These are phyloP conservation scores for Phaeosphaeria sp. DNA, from an alignment of 2,329 filamentous ascomycete species.

Conservation along the genomic window DNA sequence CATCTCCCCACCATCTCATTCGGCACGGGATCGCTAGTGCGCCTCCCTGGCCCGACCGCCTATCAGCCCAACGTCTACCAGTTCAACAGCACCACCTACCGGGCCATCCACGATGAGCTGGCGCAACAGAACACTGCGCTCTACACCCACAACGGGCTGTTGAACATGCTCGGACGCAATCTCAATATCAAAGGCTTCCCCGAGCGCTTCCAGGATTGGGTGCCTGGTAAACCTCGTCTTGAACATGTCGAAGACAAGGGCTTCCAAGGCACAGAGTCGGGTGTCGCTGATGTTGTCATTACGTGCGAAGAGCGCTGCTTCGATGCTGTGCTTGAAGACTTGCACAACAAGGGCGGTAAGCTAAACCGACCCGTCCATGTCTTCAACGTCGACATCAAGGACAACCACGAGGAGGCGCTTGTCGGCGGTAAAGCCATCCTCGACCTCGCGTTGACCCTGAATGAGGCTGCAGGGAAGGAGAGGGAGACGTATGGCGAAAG, in stretches of 20 bases:
- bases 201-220: conserved; percentile 98
- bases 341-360: conserved; percentile 82
- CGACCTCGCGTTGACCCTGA: conserved; percentile 85
- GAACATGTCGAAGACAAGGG: conserved; percentile 76
- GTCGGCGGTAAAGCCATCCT: conserved; percentile 91
- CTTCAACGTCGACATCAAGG: conserved; percentile 97
- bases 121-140: conserved; percentile 83
- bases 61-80: conserved; percentile 96
- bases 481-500: conserved; percentile 68
- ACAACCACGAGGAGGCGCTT: conserved; percentile 96
- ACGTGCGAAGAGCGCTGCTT: conserved; percentile 98
- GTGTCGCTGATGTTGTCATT: conserved; percentile 91
- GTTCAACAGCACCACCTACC: conserved; percentile 97
- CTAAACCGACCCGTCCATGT: conserved; percentile 95
- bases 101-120: conserved; percentile 92
- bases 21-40: conserved; percentile 92
- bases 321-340: conserved; percentile 95
- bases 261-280: conserved; percentile 80
- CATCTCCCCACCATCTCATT: conserved; percentile 96
- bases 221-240: conserved; percentile 80
- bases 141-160: conserved; percentile 88
- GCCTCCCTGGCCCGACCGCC: conserved; percentile 88
- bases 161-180: conserved; percentile 96
- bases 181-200: conserved; percentile 92
- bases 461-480: conserved; percentile 80